Evolutionary conservation across 2,329 filamentous ascomycete genomes (phyloP).

Genomic region (Ascochyta lentis): DNA sequence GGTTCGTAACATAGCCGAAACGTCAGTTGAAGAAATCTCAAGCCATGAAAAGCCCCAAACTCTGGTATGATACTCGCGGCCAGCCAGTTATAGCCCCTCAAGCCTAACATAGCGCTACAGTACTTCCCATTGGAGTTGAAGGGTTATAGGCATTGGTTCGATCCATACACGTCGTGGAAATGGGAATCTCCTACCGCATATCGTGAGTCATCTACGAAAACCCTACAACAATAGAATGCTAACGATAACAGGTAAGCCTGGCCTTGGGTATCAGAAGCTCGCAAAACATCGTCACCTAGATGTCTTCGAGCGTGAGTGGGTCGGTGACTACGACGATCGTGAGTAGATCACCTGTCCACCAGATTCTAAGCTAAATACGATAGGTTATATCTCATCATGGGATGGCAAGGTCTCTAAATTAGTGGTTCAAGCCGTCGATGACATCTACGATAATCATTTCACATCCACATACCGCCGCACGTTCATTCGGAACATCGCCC

Average conservation of each 20-base stretch:
- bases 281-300: constrained; percentile 32
- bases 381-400: constrained; percentile 36
- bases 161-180: constrained; percentile 30
- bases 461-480: constrained; percentile 40
- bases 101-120: not conserved
- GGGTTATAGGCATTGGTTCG: constrained; percentile 32
- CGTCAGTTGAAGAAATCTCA: constrained; percentile 21
- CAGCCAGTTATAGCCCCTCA: not conserved
- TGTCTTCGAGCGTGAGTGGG: constrained; percentile 34
- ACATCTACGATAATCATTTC: constrained; percentile 38
- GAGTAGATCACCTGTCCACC: not conserved
- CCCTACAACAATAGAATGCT: not conserved
- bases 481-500: constrained; percentile 38
- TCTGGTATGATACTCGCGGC: not conserved
- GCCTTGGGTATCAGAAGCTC: constrained; percentile 34
- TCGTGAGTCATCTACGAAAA: constrained; percentile 16
- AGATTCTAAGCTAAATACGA: not conserved
- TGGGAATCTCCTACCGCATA: constrained; percentile 35
- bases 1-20: constrained; percentile 17
- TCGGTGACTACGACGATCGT: constrained; percentile 39
- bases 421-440: constrained; percentile 41
- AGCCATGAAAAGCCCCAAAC: not conserved
- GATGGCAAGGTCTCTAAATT: constrained; percentile 41
- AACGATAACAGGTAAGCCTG: constrained; percentile 22
- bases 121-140: constrained; percentile 19